Percentiles rank a stretch among this genome's conserved stretches.
phyloP scores from a whole-genome alignment of 2,329 filamentous ascomycete species.

The Dactylellina sp. region DNA sequence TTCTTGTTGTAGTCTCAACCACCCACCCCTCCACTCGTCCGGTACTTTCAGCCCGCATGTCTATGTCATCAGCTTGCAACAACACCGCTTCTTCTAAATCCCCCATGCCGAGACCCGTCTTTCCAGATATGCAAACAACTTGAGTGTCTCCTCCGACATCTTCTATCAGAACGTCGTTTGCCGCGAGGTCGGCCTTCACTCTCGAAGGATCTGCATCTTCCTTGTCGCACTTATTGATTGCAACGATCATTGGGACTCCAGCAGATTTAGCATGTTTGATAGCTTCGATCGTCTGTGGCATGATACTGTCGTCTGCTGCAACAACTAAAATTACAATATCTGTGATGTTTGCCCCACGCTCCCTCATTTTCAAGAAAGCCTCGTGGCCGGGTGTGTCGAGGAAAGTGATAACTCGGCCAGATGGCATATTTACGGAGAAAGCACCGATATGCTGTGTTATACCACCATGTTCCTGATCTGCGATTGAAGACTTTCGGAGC shows the following conservation, averaged over 20 bases:
- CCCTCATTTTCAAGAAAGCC: conserved; percentile 94
- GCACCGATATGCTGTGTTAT: conserved; percentile 99
- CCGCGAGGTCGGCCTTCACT: conserved; percentile 87
- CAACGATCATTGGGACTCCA: conserved; percentile 94
- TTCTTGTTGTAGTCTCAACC: conserved; percentile 89
- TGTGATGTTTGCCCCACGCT: conserved; percentile 93
- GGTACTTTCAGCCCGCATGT: conserved; percentile 82
- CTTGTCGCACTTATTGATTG: conserved; percentile 97
- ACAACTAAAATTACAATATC: conserved; percentile 97
- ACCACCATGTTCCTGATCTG: conserved; percentile 89
- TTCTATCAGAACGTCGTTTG: conserved; percentile 88
- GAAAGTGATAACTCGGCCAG: conserved; percentile 92
- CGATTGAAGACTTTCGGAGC: conserved; percentile 90
- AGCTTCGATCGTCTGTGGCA: conserved; percentile 95
- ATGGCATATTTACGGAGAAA: conserved; percentile 88
- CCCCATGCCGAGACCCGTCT: conserved; percentile 90
- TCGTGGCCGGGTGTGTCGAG: conserved; percentile 96
- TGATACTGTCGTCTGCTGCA: conserved; percentile 95
- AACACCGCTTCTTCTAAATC: conserved; percentile 91
- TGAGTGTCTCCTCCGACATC: conserved; percentile 96
- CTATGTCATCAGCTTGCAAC: conserved; percentile 86
- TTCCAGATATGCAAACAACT: conserved; percentile 89
- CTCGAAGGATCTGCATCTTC: conserved; percentile 81
- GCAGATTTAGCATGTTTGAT: conserved; percentile 90
- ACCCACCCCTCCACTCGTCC: conserved; percentile 92